phyloP scores from a whole-genome alignment of 1,284 basidiomycete genomes.

The Papiliotrema nemorosa region DNA sequence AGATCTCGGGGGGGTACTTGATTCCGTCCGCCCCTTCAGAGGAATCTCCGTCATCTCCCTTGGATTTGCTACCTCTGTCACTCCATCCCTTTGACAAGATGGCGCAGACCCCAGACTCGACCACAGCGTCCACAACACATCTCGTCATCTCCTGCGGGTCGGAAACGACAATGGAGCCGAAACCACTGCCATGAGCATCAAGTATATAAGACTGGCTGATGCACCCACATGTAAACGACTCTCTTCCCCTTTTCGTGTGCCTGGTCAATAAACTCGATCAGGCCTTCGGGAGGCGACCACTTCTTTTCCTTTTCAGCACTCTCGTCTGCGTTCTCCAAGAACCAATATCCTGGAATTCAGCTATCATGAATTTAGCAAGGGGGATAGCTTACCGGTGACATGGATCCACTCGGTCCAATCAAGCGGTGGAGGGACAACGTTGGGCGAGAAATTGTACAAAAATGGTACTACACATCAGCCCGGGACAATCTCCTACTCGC shows the following conservation, averaged over 20 bases:
- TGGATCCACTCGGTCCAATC: conserved; percentile 99
- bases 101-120: conserved; percentile 77
- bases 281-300: conserved; percentile 77
- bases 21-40: conserved; percentile 43
- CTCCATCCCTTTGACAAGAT: conserved; percentile 98
- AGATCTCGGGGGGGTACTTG: conserved; percentile 71
- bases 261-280: conserved; percentile 75
- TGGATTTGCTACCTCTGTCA: conserved; percentile 69
- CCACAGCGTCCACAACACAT: conserved; percentile 81
- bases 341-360: conserved; percentile 74
- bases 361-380: conserved; percentile 1
- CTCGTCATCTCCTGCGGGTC: conserved; percentile 89
- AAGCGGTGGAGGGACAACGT: conserved; percentile 79
- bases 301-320: conserved; percentile 63
- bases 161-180: conserved; percentile 96
- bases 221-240: conserved; percentile 75
- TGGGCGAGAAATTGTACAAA: conserved; percentile 93
- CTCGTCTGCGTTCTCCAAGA: conserved; percentile 84
- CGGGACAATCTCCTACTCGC: background rate
- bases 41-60: conserved; percentile 11
- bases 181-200: conserved; percentile 56
- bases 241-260: conserved; percentile 75
- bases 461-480: conserved; percentile 65
- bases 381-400: conserved; percentile 65
- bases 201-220: background rate